phyloP scores from a whole-genome alignment of 805 yeast species.

The Tetrapisispora arboricola region DNA sequence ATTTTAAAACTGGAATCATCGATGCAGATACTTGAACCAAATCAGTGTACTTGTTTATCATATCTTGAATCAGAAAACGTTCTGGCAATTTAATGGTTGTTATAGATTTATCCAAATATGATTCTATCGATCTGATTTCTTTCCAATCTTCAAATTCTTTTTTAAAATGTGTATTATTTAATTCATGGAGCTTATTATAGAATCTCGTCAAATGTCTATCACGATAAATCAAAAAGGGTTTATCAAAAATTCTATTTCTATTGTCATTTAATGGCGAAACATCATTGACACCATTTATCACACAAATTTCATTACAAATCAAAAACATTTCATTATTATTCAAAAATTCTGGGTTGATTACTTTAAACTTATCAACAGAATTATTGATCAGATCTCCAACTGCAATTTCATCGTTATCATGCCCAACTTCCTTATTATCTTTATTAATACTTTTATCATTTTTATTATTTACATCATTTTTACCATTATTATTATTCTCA shows the following conservation, averaged over 20 bases:
- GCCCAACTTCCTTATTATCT: background rate
- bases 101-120: slow-evolving; percentile 4
- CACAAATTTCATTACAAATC: slow-evolving; percentile 6
- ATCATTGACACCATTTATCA: slow-evolving; percentile 4
- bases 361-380: slow-evolving; percentile 18
- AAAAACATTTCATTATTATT: slow-evolving; percentile 16
- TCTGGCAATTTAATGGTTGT: slow-evolving; percentile 15
- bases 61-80: slow-evolving; percentile 10
- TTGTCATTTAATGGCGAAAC: slow-evolving; percentile 12
- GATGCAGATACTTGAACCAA: slow-evolving; percentile 14
- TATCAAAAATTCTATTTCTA: slow-evolving; percentile 18
- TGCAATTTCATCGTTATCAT: background rate
- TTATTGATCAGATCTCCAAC: background rate
- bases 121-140: slow-evolving; percentile 6
- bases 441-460: background rate
- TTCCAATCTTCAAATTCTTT: slow-evolving; percentile 9
- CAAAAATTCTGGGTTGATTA: slow-evolving; percentile 22
- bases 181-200: slow-evolving; percentile 8
- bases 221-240: slow-evolving; percentile 14
- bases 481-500: background rate
- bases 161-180: slow-evolving; percentile 9
- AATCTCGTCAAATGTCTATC: slow-evolving; percentile 19
- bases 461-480: background rate
- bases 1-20: slow-evolving; percentile 20
- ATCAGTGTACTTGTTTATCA: slow-evolving; percentile 14